Evolutionary conservation across 768 basidiomycete genomes (phyloP).

Genomic region (Austroboletus festivus): DNA sequence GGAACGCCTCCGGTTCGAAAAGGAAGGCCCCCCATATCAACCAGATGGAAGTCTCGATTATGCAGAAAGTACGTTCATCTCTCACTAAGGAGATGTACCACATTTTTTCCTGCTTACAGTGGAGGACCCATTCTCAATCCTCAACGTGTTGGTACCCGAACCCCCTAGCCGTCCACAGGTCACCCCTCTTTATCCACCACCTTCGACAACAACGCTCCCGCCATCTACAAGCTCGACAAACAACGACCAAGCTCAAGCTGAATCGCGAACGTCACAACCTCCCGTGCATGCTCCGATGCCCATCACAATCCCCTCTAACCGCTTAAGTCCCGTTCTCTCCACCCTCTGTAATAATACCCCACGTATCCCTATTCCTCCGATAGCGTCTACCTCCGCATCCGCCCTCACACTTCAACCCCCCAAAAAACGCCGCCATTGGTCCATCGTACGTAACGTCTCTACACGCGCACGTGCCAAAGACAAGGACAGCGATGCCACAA

Average conservation of each 20-base stretch:
- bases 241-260: neutral
- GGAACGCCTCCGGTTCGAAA: conserved; percentile 73
- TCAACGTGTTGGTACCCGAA: conserved; percentile 63
- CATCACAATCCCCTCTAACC: conserved; percentile 24
- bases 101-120: conserved; percentile 38
- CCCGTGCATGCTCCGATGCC: conserved; percentile 27
- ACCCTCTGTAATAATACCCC: conserved; percentile 5
- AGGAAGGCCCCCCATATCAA: conserved; percentile 64
- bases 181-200: conserved; percentile 50
- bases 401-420: neutral
- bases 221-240: conserved; percentile 1
- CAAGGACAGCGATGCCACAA: conserved; percentile 43
- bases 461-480: conserved; percentile 48
- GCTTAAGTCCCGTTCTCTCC: conserved; percentile 14
- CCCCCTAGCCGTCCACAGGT: conserved; percentile 52
- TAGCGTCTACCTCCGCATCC: too few species aligned
- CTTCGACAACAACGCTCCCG: conserved; percentile 1
- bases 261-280: neutral
- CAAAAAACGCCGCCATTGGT: conserved; percentile 57
- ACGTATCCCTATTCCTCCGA: neutral
- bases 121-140: conserved; percentile 74
- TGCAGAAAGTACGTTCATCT: conserved; percentile 50
- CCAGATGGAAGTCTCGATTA: conserved; percentile 83
- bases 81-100: neutral
- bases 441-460: conserved; percentile 48